Evolutionary conservation across 208 protist genomes (phyloP).

Genomic region (Leishmania turanica): DNA sequence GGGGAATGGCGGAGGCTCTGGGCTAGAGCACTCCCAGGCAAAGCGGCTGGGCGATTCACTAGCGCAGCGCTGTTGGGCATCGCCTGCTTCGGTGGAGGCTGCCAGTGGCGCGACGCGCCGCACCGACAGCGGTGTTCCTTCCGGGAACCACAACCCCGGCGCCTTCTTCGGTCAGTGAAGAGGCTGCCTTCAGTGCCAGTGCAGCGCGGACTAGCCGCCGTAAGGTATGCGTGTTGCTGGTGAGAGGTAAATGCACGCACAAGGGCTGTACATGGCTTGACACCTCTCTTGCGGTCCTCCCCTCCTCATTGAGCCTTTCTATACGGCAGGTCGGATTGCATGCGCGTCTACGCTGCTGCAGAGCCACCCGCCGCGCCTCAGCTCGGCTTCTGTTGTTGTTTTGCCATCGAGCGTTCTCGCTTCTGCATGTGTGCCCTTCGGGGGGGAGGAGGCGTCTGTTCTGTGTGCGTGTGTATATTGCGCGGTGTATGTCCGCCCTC

Average conservation of each 20-base stretch:
- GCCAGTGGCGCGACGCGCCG: neutral
- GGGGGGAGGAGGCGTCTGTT: too few relatives aligned
- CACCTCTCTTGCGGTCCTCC: neutral
- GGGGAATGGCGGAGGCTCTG: constrained; percentile 6
- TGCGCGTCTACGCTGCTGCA: neutral
- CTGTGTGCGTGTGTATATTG: neutral
- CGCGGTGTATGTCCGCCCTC: neutral
- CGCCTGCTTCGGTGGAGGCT: neutral
- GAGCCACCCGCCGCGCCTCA: neutral
- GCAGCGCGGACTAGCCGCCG: neutral
- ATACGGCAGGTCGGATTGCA: neutral
- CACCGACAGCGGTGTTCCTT: neutral
- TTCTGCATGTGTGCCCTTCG: neutral
- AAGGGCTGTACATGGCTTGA: neutral
- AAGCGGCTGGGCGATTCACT: neutral
- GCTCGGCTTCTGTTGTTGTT: neutral
- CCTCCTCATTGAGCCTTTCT: neutral
- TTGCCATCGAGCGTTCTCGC: neutral
- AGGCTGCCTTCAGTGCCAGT: neutral
- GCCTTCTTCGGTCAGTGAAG: too few relatives aligned
- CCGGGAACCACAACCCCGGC: neutral
- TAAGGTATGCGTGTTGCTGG: neutral
- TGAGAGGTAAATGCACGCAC: neutral
- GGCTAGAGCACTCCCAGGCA: neutral
- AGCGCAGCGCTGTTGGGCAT: neutral